Conservation (phyloP, 176 grass and related monocot genomes). For the Triticum timopheevii region DNA sequence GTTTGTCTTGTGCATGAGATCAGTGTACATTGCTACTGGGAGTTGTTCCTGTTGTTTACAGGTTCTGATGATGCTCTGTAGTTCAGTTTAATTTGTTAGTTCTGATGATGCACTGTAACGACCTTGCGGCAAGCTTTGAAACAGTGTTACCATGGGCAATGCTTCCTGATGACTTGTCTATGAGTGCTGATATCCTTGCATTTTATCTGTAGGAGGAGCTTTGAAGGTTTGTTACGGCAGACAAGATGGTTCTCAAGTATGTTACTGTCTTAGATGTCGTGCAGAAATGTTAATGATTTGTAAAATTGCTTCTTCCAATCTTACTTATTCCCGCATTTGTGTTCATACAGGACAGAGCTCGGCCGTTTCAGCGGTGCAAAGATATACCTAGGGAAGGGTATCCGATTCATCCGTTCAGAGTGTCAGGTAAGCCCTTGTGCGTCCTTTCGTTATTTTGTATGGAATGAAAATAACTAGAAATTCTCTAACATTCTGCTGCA, state of each 20-base stretch:
- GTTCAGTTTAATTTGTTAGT: not conserved
- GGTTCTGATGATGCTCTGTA: not conserved
- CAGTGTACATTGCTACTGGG: too few species aligned
- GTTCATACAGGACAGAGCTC: slow-evolving; percentile 31
- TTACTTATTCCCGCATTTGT: not conserved
- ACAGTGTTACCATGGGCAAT: not conserved
- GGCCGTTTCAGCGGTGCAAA: slow-evolving; percentile 33
- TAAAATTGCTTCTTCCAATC: not conserved
- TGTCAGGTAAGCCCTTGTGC: slow-evolving; percentile 11
- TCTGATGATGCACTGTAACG: too few species aligned
- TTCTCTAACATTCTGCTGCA: not conserved
- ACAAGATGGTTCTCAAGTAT: slow-evolving; percentile 48
- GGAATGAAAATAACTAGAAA: not conserved
- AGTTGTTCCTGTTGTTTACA: not conserved
- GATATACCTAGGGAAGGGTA: slow-evolving; percentile 43
- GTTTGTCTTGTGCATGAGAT: not conserved
- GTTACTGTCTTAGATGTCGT: not conserved
- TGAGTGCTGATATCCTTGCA: not conserved
- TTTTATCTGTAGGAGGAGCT: not conserved
- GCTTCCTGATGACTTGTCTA: not conserved
- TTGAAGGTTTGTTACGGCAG: not conserved
- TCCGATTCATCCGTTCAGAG: slow-evolving; percentile 33
- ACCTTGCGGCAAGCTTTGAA: not conserved
- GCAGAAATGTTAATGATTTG: not conserved
- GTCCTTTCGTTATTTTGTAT: not conserved